phyloP scores from a whole-genome alignment of 495 filamentous ascomycete genomes.

The Tuber microsphaerosporum region DNA sequence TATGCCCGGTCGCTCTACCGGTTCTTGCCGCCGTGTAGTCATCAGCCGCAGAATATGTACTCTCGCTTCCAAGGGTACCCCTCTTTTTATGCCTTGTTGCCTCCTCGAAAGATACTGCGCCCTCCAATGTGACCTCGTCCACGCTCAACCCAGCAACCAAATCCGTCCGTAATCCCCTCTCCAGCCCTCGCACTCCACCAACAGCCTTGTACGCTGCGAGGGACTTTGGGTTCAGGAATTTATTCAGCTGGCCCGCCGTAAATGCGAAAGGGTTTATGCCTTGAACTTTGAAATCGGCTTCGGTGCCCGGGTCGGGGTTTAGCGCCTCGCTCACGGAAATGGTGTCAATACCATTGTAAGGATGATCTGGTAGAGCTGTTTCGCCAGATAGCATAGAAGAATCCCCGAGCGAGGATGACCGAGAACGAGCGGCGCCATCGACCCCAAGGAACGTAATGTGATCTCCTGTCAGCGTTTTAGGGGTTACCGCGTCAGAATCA shows the following conservation, averaged over 20 bases:
- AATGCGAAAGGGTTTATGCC: slow-evolving; percentile 63
- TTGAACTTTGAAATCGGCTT: slow-evolving; percentile 57
- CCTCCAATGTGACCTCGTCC: slow-evolving; percentile 56
- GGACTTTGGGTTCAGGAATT: slow-evolving; percentile 69
- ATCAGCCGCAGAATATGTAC: slow-evolving; percentile 9
- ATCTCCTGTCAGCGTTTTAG: slow-evolving; percentile 2
- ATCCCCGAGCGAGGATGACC: slow-evolving; percentile 35
- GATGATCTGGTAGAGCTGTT: slow-evolving; percentile 26
- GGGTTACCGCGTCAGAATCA: slow-evolving; percentile 24
- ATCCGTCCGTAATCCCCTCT: slow-evolving; percentile 61
- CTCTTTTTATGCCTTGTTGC: slow-evolving; percentile 45
- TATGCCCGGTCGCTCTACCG: neutral
- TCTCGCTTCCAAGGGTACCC: slow-evolving; percentile 7
- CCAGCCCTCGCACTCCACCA: slow-evolving; percentile 61
- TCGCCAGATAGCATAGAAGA: slow-evolving; percentile 36
- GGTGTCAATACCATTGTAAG: slow-evolving; percentile 43
- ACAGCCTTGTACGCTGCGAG: slow-evolving; percentile 62
- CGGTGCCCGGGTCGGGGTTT: slow-evolving; percentile 58
- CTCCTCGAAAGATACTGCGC: slow-evolving; percentile 56
- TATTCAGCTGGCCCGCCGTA: slow-evolving; percentile 62
- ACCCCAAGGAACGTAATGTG: slow-evolving; percentile 23
- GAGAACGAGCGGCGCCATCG: slow-evolving; percentile 13
- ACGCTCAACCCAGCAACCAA: slow-evolving; percentile 57
- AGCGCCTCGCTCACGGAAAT: slow-evolving; percentile 52
- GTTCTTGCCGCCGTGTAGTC: slow-evolving; percentile 9